A percentile compares a stretch with the other conserved stretches of the same genome.
These are phyloP conservation scores for Aurifilum marmelostoma DNA, from an alignment of 2,329 filamentous ascomycete genomes.

Conservation along the genomic window DNA sequence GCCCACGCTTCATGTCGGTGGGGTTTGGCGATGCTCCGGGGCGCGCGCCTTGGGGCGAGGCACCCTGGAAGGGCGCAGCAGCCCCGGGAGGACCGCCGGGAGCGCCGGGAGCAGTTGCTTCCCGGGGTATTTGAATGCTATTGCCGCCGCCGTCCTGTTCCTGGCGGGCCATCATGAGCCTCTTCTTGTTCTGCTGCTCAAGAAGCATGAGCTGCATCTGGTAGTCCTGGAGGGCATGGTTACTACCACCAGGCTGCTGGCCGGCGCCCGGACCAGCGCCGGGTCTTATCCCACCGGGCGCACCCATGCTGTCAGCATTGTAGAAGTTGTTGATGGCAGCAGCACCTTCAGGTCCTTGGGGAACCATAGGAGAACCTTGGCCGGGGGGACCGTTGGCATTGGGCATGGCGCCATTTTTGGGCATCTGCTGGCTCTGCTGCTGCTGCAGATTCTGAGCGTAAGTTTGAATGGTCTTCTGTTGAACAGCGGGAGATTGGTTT, in stretches of 20 bases:
- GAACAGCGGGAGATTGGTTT: constrained; percentile 60
- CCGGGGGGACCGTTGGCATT: constrained; percentile 72
- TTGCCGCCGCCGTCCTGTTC: constrained; percentile 72
- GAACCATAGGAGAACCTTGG: constrained; percentile 84
- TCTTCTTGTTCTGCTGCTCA: constrained; percentile 86
- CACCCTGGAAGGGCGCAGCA: constrained; percentile 60
- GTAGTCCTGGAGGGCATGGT: constrained; percentile 84
- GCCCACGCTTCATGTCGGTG: constrained; percentile 76
- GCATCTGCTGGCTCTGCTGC: constrained; percentile 80
- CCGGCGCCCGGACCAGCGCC: constrained; percentile 49
- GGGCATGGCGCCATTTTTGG: constrained; percentile 73
- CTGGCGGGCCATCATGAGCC: constrained; percentile 79
- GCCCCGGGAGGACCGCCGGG: constrained; percentile 45
- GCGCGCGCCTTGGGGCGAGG: constrained; percentile 70
- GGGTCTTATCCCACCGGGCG: constrained; percentile 61
- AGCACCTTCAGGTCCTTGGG: constrained; percentile 68
- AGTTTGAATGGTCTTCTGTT: constrained; percentile 83
- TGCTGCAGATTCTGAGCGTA: constrained; percentile 85
- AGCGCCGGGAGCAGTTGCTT: constrained; percentile 56
- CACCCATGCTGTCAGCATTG: constrained; percentile 64
- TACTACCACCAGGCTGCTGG: constrained; percentile 61
- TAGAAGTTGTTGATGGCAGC: constrained; percentile 62
- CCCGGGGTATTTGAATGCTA: constrained; percentile 54
- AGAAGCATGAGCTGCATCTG: constrained; percentile 89
- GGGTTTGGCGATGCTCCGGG: constrained; percentile 77